Conservation (phyloP, 129 eudicot species). For the carrot (Daucus carota) region DNA sequence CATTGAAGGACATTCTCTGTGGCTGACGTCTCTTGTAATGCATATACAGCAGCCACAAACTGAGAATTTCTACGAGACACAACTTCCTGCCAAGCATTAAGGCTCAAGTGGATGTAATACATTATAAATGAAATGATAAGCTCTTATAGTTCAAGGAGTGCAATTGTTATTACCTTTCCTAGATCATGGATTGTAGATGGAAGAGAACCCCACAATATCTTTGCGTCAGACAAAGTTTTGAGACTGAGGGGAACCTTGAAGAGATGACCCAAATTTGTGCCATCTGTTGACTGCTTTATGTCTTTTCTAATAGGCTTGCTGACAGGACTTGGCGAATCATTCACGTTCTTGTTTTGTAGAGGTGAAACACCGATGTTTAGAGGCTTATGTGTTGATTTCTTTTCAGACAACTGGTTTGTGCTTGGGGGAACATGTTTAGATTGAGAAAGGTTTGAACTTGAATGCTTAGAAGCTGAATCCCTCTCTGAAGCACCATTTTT, state of each 20-base stretch:
- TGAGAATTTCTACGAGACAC: constrained; percentile 33
- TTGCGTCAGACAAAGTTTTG: constrained; percentile 37
- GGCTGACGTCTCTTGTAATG: constrained; percentile 57
- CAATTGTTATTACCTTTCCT: constrained; percentile 48
- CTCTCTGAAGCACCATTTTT: background rate
- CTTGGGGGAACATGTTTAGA: background rate
- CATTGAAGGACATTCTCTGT: constrained; percentile 52
- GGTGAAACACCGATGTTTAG: constrained; percentile 35
- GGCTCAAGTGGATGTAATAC: constrained; percentile 8
- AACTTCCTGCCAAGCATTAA: constrained; percentile 39
- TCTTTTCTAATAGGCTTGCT: constrained; percentile 41
- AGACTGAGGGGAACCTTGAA: constrained; percentile 34
- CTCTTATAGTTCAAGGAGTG: background rate
- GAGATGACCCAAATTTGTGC: constrained; percentile 26
- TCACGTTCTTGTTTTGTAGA: constrained; percentile 52
- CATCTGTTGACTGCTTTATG: constrained; percentile 37
- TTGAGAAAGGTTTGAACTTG: constrained; percentile 8
- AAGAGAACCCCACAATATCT: constrained; percentile 43
- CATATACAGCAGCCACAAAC: constrained; percentile 47
- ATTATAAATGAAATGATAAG: background rate
- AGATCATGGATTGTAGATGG: constrained; percentile 43
- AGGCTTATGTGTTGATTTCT: constrained; percentile 11
- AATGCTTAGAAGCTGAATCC: constrained; percentile 13
- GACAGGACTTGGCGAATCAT: constrained; percentile 39
- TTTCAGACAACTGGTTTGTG: background rate